Percentiles rank a stretch among this genome's conserved stretches.
phyloP scores from a whole-genome alignment of 1,284 basidiomycete species.

The Ustanciosporium gigantosporum region DNA sequence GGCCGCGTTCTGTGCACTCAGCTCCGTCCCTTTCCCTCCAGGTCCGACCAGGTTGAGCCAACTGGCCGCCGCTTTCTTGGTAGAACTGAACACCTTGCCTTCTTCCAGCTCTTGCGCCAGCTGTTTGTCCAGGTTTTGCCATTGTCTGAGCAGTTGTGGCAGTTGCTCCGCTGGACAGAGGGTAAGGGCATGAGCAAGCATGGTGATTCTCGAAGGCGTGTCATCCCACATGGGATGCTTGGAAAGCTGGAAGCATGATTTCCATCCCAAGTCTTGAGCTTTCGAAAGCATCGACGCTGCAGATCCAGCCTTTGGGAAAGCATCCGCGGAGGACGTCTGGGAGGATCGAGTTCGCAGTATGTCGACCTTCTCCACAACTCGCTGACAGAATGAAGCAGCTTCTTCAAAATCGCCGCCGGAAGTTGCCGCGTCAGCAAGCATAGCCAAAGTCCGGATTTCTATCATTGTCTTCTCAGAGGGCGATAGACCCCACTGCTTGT shows the following conservation, averaged over 20 bases:
- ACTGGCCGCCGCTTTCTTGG: slow-evolving; percentile 4
- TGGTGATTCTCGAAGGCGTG: slow-evolving; percentile 13
- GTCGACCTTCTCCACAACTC: slow-evolving; percentile 13
- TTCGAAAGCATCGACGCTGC: not conserved
- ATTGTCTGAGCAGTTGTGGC: slow-evolving; percentile 13
- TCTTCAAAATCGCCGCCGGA: slow-evolving; percentile 15
- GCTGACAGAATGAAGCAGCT: slow-evolving; percentile 11
- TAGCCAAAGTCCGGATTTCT: slow-evolving; percentile 27
- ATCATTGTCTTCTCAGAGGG: slow-evolving; percentile 3
- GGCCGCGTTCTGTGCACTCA: slow-evolving; percentile 9
- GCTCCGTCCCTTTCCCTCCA: not conserved
- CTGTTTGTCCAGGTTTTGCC: slow-evolving; percentile 14
- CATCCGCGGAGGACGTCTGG: not conserved
- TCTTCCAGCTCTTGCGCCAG: slow-evolving; percentile 9
- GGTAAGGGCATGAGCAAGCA: slow-evolving; percentile 21
- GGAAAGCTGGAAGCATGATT: slow-evolving; percentile 19
- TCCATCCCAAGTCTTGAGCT: slow-evolving; percentile 20
- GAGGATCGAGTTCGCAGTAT: not conserved
- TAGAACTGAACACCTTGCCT: slow-evolving; percentile 9
- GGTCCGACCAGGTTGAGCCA: not conserved
- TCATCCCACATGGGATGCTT: slow-evolving; percentile 38
- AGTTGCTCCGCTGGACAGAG: slow-evolving; percentile 19
- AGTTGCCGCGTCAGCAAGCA: slow-evolving; percentile 32
- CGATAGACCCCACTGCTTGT: not conserved
- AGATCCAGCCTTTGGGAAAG: not conserved